phyloP scores from a whole-genome alignment of 148 eudicot species.

The Amaranthus palmeri region DNA sequence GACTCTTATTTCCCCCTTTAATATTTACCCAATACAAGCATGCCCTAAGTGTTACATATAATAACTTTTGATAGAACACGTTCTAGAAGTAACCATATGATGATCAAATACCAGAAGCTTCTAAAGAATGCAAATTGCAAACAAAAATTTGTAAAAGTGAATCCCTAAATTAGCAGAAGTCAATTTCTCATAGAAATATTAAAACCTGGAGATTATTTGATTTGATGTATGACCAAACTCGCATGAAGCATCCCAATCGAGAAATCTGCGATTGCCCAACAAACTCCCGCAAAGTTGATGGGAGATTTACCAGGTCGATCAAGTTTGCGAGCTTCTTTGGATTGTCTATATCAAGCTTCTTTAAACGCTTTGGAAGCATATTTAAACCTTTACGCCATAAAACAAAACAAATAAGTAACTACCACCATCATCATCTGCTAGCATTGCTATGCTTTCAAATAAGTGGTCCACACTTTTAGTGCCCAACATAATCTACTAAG shows the following conservation, averaged over 20 bases:
- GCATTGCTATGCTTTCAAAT: not conserved
- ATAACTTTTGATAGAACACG: not conserved
- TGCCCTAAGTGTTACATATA: too few species aligned
- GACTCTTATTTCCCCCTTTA: too few species aligned
- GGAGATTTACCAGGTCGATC: conserved; percentile 82
- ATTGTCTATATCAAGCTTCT: conserved; percentile 59
- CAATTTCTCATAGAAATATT: not conserved
- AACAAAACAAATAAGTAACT: not conserved
- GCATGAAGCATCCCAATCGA: conserved; percentile 72
- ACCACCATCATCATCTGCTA: not conserved
- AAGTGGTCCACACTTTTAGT: too few species aligned
- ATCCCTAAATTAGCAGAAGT: conserved; percentile 2
- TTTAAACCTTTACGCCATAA: conserved; percentile 18
- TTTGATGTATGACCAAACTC: conserved; percentile 89
- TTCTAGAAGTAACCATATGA: not conserved
- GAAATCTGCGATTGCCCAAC: conserved; percentile 85
- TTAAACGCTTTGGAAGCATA: conserved; percentile 69
- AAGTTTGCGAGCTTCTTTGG: conserved; percentile 80
- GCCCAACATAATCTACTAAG: too few species aligned
- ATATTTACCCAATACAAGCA: too few species aligned
- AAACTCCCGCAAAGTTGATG: conserved; percentile 70
- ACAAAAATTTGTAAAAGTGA: not conserved
- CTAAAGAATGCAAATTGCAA: not conserved
- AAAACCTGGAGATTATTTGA: conserved; percentile 75
- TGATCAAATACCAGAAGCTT: not conserved